Evolutionary conservation across 768 basidiomycete species (phyloP), one percentile per base, ranked within the genome.

Genomic region (Boletus barrowsii): DNA sequence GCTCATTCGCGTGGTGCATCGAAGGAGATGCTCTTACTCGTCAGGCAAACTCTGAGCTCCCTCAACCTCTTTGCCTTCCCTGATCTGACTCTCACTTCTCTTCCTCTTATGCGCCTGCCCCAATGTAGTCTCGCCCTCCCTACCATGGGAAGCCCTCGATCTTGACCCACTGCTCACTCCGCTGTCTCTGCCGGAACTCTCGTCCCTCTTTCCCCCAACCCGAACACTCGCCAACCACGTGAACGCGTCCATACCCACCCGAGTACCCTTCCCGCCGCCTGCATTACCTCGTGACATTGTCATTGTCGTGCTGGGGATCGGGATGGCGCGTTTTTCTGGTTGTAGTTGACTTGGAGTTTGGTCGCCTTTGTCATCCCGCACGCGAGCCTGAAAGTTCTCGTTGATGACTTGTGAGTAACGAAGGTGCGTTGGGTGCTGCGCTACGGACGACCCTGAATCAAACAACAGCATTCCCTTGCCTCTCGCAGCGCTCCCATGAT

Each of bases 221-320:
- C 83, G 87, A 47, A 92, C 84, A 57, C 78, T 87, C 14, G 84
- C 79, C 48, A 91, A 64, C 90, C 91, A 93, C 3, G 81, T 76
- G 39, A 87, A 72, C 6, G 83, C 75, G 42, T 90, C 86, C 74
- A 92, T 81, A 42, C 90, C 85, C 68, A 88, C 79, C 42, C 76
- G 73, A 13, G 78, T 73, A 24, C 75, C 72, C 59, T 79, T 83
- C 9, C 78, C 79, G 3, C 81, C 79, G 10, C 76, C 58, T 10
- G 48, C 73, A 41, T 76, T 64, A 5, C 80, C 79, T 15, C 79
- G 72, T 11, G 75, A 76, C 80, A 81, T 81, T 4, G 73, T 77
- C 65, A 62, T 72, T 1, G 68, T 64, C 10, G 49, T 68, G 63
- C 18, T 68, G 54, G 59, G 60, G n/a, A 57, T 68, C 6, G 62